Conservation (phyloP, 139 green algal species). For the Chlorella sp. region DNA sequence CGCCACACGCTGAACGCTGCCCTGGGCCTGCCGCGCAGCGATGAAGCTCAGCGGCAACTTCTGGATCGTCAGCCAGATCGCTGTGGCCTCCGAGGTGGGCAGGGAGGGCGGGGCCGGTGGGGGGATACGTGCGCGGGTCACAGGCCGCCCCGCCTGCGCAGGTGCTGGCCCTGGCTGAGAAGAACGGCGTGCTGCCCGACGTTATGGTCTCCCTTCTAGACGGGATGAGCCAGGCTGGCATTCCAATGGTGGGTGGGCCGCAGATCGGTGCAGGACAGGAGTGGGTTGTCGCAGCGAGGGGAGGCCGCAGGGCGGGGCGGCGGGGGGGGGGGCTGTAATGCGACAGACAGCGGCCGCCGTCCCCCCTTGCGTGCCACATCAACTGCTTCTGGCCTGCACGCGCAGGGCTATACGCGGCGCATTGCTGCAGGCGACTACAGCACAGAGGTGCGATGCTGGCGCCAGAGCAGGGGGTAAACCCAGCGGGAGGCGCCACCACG, state of each 20-base stretch:
- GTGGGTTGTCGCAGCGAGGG: background rate
- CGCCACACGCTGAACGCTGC: no score
- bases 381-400: background rate
- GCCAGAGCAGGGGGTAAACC: background rate
- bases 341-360: background rate
- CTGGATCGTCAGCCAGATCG: slow-evolving; percentile 24
- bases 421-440: slow-evolving; percentile 16
- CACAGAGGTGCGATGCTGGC: slow-evolving; percentile 18
- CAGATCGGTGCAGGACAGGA: background rate
- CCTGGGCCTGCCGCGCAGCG: no score
- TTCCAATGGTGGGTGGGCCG: background rate
- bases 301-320: background rate
- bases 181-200: slow-evolving; percentile 15
- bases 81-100: slow-evolving; percentile 5
- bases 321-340: background rate
- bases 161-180: slow-evolving; percentile 18
- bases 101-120: no score
- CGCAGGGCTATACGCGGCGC: slow-evolving; percentile 23
- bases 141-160: no score
- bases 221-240: no score
- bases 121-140: no score
- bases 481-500: background rate
- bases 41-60: slow-evolving; percentile 30
- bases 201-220: no score
- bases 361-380: background rate